A percentile compares a stretch with the other conserved stretches of the same genome.
phyloP scores from a whole-genome alignment of 2,329 filamentous ascomycete genomes.

The Beauveria scarabaeidicola region DNA sequence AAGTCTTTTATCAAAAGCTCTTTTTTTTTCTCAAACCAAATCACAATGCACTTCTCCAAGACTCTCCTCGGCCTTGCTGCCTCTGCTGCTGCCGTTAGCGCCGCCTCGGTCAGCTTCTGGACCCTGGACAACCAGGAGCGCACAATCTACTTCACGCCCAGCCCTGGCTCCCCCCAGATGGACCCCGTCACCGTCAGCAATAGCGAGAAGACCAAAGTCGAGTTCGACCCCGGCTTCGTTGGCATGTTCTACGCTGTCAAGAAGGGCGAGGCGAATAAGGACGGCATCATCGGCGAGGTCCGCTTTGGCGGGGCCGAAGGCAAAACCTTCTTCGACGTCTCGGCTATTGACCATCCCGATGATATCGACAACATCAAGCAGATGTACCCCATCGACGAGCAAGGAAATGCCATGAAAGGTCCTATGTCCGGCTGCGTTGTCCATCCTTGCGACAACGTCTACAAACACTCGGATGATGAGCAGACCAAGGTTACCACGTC shows the following conservation, averaged over 20 bases:
- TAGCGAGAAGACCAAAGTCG: slow-evolving; percentile 30
- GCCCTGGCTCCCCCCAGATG: slow-evolving; percentile 27
- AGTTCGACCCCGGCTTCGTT: slow-evolving; percentile 35
- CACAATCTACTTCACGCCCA: slow-evolving; percentile 43
- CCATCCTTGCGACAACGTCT: slow-evolving; percentile 46
- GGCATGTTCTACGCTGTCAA: slow-evolving; percentile 44
- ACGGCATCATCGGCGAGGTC: slow-evolving; percentile 47
- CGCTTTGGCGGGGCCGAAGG: slow-evolving; percentile 39
- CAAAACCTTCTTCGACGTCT: slow-evolving; percentile 49
- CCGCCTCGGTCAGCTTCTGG: slow-evolving; percentile 47
- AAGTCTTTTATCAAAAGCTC: neutral
- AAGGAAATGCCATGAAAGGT: neutral
- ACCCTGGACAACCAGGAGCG: slow-evolving; percentile 45
- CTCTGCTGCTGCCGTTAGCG: slow-evolving; percentile 34
- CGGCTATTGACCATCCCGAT: slow-evolving; percentile 44
- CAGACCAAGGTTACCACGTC: slow-evolving; percentile 45
- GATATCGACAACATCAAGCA: slow-evolving; percentile 46
- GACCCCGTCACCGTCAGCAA: slow-evolving; percentile 31
- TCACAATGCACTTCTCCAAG: slow-evolving; percentile 47
- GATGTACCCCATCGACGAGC: slow-evolving; percentile 37
- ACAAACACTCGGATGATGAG: slow-evolving; percentile 45
- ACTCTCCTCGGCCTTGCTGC: slow-evolving; percentile 36
- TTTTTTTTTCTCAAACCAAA: slow-evolving; percentile 14
- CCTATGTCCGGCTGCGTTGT: slow-evolving; percentile 41
- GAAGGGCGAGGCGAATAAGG: slow-evolving; percentile 31